Percentiles rank a stretch among this genome's conserved stretches.
Evolutionary conservation across 148 eudicot genomes (phyloP).

Genomic region (Tetragonia tetragonoides): DNA sequence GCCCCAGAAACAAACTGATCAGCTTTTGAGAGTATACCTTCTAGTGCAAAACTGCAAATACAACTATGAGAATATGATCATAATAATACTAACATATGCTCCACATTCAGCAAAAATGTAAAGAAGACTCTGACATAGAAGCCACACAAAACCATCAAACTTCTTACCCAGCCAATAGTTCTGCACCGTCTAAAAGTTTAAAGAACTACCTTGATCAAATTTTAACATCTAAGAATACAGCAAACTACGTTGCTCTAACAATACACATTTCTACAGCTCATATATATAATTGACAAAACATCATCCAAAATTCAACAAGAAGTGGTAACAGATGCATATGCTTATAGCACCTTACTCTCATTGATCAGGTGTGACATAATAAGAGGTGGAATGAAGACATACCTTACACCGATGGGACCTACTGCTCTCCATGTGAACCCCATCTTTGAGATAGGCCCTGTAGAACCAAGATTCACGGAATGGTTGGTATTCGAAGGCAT

Average conservation of each 20-base stretch:
- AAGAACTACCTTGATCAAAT: too few relatives aligned
- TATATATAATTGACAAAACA: neutral
- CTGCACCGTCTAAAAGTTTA: too few relatives aligned
- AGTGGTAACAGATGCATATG: neutral
- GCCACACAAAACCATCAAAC: neutral
- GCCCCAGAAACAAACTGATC: neutral
- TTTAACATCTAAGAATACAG: neutral
- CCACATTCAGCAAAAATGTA: neutral
- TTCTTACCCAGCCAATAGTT: neutral
- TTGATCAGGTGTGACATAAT: conserved; percentile 78
- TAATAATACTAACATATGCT: neutral
- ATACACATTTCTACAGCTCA: too few relatives aligned
- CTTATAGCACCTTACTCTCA: conserved; percentile 7
- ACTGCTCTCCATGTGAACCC: conserved; percentile 90
- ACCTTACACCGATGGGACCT: conserved; percentile 98
- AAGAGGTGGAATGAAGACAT: conserved; percentile 89
- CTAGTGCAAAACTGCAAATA: neutral
- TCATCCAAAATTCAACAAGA: neutral
- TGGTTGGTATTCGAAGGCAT: conserved; percentile 98
- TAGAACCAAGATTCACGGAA: conserved; percentile 92
- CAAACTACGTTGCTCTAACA: neutral
- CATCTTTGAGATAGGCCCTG: conserved; percentile 89
- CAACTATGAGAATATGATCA: neutral
- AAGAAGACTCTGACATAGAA: neutral
- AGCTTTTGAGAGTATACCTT: conserved; percentile 1